Conservation (phyloP, 192 early-diverging fungal genomes). For the Entomortierella beljakovae region DNA sequence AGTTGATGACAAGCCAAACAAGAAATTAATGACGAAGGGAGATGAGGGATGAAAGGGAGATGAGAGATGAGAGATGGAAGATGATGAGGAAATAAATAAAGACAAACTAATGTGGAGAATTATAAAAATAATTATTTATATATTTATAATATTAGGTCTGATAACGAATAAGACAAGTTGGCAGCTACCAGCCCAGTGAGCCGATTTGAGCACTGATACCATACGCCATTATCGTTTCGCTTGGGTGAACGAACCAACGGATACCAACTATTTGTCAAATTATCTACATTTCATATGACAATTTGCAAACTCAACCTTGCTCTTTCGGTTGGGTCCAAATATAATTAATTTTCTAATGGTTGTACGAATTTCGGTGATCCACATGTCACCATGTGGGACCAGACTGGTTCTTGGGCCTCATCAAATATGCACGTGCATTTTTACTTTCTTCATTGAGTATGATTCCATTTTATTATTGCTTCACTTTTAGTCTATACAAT, state of each 20-base stretch:
- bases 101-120: not conserved
- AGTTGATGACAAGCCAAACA: not conserved
- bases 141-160: no score
- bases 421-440: not conserved
- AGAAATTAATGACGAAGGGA: not conserved
- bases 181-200: not conserved
- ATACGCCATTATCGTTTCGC: no score
- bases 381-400: not conserved
- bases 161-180: no score
- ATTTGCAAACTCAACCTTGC: not conserved
- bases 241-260: no score
- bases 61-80: not conserved
- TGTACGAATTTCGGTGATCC: no score
- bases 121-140: not conserved
- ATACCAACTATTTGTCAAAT: no score
- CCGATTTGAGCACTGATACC: not conserved
- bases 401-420: not conserved
- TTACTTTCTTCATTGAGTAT: no score
- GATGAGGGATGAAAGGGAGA: conserved; percentile 2
- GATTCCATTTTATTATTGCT: not conserved
- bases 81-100: conserved; percentile 5
- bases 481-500: not conserved
- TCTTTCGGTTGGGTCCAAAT: not conserved
- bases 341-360: no score
- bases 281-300: not conserved